phyloP scores from a whole-genome alignment of 495 filamentous ascomycete genomes.

The Entonaema liquescens region DNA sequence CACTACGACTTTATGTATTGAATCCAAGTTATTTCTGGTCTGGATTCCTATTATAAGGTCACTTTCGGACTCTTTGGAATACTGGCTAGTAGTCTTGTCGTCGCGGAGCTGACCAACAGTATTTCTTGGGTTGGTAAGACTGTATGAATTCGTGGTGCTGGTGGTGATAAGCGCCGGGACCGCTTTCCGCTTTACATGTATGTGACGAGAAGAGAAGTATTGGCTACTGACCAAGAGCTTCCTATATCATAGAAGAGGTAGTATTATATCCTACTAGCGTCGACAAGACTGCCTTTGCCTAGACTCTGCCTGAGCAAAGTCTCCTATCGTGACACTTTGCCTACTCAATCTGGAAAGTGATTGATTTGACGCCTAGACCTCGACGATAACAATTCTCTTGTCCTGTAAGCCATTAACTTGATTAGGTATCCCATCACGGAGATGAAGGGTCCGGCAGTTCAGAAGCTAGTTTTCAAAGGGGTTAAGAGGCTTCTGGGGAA shows the following conservation, averaged over 20 bases:
- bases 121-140: neutral
- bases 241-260: neutral
- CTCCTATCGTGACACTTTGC: neutral
- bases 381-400: neutral
- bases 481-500: constrained; percentile 5
- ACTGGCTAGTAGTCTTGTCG: neutral
- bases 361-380: neutral
- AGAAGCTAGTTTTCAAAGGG: constrained; percentile 8
- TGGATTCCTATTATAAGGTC: neutral
- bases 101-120: no score
- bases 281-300: neutral
- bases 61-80: no score
- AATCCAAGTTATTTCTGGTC: neutral
- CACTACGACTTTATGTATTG: neutral
- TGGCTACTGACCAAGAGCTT: neutral
- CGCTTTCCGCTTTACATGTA: neutral
- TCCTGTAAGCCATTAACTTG: neutral
- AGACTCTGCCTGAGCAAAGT: neutral
- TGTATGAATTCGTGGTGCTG: neutral
- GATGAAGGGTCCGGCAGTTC: constrained; percentile 27
- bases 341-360: neutral
- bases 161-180: neutral
- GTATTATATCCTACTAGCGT: neutral
- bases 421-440: constrained; percentile 18
- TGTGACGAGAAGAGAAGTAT: neutral